Evolutionary conservation across 495 filamentous ascomycete genomes (phyloP), one percentile per base, ranked within the genome.

Genomic region (Tuber brumale): DNA sequence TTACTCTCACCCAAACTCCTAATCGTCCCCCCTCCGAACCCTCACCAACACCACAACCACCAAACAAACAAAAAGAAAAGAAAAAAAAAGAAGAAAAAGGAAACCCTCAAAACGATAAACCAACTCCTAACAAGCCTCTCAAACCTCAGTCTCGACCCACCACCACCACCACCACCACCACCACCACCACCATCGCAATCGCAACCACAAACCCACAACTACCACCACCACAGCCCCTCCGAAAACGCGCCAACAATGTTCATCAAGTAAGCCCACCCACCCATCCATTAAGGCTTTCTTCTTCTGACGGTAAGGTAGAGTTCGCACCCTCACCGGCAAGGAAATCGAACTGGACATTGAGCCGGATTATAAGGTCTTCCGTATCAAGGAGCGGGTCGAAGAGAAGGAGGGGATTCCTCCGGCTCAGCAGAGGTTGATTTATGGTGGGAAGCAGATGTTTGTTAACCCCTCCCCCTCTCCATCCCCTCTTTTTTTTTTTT

Each of bases 311-410:
- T 9, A 31, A 42, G 12, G 42, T 78, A 99, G 95, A 87, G 95
- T 99, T 84, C 92, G 95, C 82, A 99, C 95, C 81, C 90, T 99
- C 75, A 98, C 95, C 72, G 96, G 95, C 81, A 97, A 98, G 87
- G 93, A 98, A 86, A 98, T 99, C 85, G 94, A 97, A 86, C 89
- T 99, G 74, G 94, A 98, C 84, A 96, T 99, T 83, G 95, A 99
- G 86, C 86, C 89, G 14, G 91, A 94, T 80, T 94, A 97, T 86
- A 96, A 93, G 87, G 93, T 98, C 81, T 91, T 92, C 69, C 89
- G 92, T 79, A 97, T 99, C 87, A 99, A 99, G 87, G 96, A 98
- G 86, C 93, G 93, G 77, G 95, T 99, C 48, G 95, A 99, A 84
- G 95, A 98, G 86, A 97, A 97, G 84, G 96, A 98, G 84, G 95